These are phyloP conservation scores for Gilbertella persicaria DNA, from an alignment of 371 early-diverging fungal genomes.

Conservation along the genomic window DNA sequence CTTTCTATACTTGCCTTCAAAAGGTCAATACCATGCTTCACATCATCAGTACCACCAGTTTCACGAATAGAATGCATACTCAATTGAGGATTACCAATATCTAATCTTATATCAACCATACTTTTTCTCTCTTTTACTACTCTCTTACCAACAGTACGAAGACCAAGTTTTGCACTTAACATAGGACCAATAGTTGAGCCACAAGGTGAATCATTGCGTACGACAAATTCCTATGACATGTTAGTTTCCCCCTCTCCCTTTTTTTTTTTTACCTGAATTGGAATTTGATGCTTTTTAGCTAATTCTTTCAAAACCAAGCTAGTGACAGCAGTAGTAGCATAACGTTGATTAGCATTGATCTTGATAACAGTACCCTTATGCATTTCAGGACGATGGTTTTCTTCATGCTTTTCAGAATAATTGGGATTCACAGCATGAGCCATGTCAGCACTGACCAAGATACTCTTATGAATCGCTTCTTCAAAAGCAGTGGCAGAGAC, in stretches of 20 bases:
- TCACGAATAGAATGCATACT: constrained; percentile 98
- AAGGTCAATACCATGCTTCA: constrained; percentile 79
- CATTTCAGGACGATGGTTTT: constrained; percentile 89
- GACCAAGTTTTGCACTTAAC: constrained; percentile 91
- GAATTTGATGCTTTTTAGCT: constrained; percentile 74
- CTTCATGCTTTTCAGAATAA: constrained; percentile 86
- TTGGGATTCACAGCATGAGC: constrained; percentile 95
- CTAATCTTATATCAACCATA: constrained; percentile 36
- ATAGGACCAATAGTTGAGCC: constrained; percentile 98
- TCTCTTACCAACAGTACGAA: constrained; percentile 85
- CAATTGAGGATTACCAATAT: constrained; percentile 94
- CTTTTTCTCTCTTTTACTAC: background rate
- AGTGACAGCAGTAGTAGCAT: constrained; percentile 93
- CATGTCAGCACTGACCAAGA: constrained; percentile 92
- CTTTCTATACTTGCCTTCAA: constrained; percentile 57
- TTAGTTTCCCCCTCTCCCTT: background rate
- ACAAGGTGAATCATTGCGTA: constrained; percentile 92
- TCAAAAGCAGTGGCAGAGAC: constrained; percentile 71
- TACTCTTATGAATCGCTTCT: constrained; percentile 81
- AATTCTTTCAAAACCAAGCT: constrained; percentile 79
- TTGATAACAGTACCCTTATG: constrained; percentile 96
- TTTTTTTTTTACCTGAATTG: constrained; percentile 64
- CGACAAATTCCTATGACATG: constrained; percentile 77
- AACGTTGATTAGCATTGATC: constrained; percentile 92
- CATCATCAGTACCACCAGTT: constrained; percentile 90